Evolutionary conservation across 176 grass and related monocot genomes (phyloP), one percentile per base, ranked within the genome.

Genomic region (Urochloa ruziziensis): DNA sequence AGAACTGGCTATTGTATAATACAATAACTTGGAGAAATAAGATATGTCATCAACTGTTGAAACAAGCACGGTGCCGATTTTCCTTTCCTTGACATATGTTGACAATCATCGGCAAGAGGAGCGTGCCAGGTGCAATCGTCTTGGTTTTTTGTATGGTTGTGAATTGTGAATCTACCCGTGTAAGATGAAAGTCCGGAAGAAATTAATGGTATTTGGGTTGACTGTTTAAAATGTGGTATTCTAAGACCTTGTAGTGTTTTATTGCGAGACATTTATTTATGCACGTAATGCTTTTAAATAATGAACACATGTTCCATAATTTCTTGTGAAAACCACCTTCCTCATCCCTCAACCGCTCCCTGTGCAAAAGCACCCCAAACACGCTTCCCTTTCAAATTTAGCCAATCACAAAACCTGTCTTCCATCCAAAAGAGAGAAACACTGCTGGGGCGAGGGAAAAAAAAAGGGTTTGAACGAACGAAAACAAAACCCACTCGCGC

Each of bases 331-430:
- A 70, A 28, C 21, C 67, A 46, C n/a, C n/a, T 0, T 42, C 5
- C 14, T 46, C 67, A 3, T 44, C 13, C 13, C 39, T 27, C 23
- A 46, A 70, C 40, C 13, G 40, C 75, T 30, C 40, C 7, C 0
- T 14, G 0, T 14, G 0, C 2, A 47, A 78, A 52, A 29, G 18
- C 30, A 18, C 40, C 25, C 1, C 28, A 70, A 69, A 62, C 74
- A 29, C 30, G 9, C 29, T 69, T n/a, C 75, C 43, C 43, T 46
- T 46, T 46, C 32, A 83, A 71, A 77, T 51, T 77, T 82, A 83
- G 86, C 24, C 78, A n/a, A 57, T 11, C 23, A 62, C 1, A 40
- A 42, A 62, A 76, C 12, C 2, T 21, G 5, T 9, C 34, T 15
- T 30, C 63, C 53, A 83, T 70, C 40, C 10, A 49, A 66, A 28